These are phyloP conservation scores for Golubevia pallescens DNA, from an alignment of 1,284 basidiomycete genomes.

Conservation along the genomic window DNA sequence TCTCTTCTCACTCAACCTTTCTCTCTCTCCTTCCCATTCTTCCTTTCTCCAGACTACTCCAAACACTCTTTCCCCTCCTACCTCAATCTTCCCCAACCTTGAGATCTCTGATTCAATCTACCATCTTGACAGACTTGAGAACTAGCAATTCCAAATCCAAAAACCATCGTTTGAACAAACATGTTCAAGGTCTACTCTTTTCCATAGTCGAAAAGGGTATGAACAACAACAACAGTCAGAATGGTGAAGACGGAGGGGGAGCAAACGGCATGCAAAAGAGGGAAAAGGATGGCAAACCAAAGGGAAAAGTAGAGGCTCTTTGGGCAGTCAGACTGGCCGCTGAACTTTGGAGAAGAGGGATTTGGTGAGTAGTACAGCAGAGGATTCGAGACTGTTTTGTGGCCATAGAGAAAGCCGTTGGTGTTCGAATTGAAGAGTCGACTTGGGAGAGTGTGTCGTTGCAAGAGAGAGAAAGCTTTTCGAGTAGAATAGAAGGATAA, in stretches of 20 bases:
- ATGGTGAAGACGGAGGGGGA: slow-evolving; percentile 66
- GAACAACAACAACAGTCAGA: slow-evolving; percentile 37
- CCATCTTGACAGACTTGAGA: slow-evolving; percentile 92
- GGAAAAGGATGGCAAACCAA: slow-evolving; percentile 71
- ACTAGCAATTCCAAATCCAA: slow-evolving; percentile 86
- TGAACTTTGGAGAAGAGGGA: slow-evolving; percentile 90
- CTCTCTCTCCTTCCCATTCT: background rate
- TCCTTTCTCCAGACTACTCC: slow-evolving; percentile 74
- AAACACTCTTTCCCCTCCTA: slow-evolving; percentile 88
- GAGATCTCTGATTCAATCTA: slow-evolving; percentile 85
- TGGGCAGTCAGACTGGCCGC: slow-evolving; percentile 95
- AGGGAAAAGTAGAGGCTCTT: slow-evolving; percentile 76
- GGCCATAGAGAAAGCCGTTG: too few species aligned
- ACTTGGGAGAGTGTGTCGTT: too few species aligned
- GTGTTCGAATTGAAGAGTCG: too few species aligned
- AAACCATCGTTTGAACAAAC: slow-evolving; percentile 94
- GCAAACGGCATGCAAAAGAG: slow-evolving; percentile 19
- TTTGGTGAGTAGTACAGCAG: slow-evolving; percentile 72
- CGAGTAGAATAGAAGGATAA: too few species aligned
- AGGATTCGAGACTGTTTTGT: background rate
- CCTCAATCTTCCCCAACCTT: slow-evolving; percentile 85
- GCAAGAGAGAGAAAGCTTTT: too few species aligned
- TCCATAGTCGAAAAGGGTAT: slow-evolving; percentile 91
- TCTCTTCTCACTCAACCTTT: background rate
- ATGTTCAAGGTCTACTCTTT: slow-evolving; percentile 95